Evolutionary conservation across 2,329 filamentous ascomycete species (phyloP), one percentile per base, ranked within the genome.

Genomic region (Colletotrichum brevisporum): DNA sequence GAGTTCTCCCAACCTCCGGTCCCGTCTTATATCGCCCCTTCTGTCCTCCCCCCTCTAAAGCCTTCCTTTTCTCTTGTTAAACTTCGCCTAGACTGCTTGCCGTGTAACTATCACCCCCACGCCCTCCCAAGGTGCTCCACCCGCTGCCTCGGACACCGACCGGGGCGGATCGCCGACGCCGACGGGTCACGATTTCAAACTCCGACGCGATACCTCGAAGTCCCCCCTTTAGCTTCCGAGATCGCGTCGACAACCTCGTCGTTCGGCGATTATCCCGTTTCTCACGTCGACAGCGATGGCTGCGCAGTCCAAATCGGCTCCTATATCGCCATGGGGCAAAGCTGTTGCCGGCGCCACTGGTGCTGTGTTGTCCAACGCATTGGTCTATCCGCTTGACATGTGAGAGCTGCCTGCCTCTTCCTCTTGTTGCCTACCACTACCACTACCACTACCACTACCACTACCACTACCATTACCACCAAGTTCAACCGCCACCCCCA

Each of bases 321-420:
- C 85, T 73, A 89, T 98, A 69, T 94, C 96, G 50, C 93, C 96
- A 63, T 98, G 95, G 95, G 95, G 95, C 63, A 91, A 92, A 78
- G 96, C 96, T 63, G 90, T 97, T 73, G 95, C 96, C 71, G 96
- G 96, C 76, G 94, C 96, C 60, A 93, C 94, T 21, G 96, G 96
- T 71, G 96, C 96, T 54, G 94, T 98, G 45, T 86, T 99, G 69
- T 96, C 96, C 67, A 99, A 99, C 85, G 93, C 95, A 52, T 84
- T 98, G 71, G 95, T 98, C 67, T 99, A 99, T 81, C 96, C 96
- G 54, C 87, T 99, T 70, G 96, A 99, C 82, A 95, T 99, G 95
- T 97, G 85, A 85, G 92, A 83, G 57, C 57, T 48, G 53, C 27
- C 51, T 60, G 43, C 26, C 10, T 43, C 41, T 36, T 36, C 10